Percentiles rank a stretch among this genome's conserved stretches.
These are phyloP conservation scores for Pelargonium myrrhifolium DNA, from an alignment of 441 rosid genomes.

Conservation along the genomic window DNA sequence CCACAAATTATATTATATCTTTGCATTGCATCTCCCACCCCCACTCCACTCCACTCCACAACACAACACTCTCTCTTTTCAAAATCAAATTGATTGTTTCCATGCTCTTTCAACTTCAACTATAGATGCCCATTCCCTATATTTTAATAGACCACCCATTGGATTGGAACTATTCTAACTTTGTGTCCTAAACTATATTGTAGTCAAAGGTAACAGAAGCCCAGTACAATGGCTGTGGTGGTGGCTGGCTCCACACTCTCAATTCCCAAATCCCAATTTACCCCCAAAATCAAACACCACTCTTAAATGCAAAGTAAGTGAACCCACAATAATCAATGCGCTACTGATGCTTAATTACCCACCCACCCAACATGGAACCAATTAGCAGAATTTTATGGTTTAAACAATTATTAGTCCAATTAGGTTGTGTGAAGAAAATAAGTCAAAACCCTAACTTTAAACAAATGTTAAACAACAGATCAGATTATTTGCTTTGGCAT, in stretches of 20 bases:
- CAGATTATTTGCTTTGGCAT: neutral
- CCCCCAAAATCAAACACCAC: neutral
- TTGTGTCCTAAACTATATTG: neutral
- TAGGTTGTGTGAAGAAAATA: too few species aligned
- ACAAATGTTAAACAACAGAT: too few species aligned
- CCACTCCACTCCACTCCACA: neutral
- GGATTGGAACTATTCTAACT: neutral
- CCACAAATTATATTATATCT: neutral
- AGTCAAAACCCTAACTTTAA: too few species aligned
- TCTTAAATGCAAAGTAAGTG: too few species aligned
- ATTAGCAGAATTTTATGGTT: neutral
- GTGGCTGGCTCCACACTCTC: constrained; percentile 1
- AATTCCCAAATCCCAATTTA: neutral
- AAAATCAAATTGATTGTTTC: neutral
- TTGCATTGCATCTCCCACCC: neutral
- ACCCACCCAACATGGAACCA: too few species aligned
- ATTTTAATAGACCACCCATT: neutral
- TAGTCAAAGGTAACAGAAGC: neutral
- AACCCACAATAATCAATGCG: too few species aligned
- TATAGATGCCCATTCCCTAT: neutral
- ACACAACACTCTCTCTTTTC: neutral
- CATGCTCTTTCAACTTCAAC: neutral
- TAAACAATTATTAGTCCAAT: neutral
- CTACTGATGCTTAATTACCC: too few species aligned
- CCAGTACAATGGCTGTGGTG: neutral